Evolutionary conservation across 108 stramenopile genomes (phyloP), one percentile per base, ranked within the genome.

Genomic region (Schizochytrium sp.): DNA sequence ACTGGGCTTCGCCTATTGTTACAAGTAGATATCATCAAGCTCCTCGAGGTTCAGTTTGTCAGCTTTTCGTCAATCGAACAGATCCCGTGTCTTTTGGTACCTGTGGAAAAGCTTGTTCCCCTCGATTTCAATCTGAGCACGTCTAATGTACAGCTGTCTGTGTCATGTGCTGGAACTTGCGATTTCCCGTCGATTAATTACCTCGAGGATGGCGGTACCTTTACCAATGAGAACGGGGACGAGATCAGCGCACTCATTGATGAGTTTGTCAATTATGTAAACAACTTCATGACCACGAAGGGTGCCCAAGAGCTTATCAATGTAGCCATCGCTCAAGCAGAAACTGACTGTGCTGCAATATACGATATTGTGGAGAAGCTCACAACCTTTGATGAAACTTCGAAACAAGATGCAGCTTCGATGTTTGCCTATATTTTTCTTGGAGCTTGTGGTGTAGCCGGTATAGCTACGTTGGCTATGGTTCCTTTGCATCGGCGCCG

Each of bases 121-220:
- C 47, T 83, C 45, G 76, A 83, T 53, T 83, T 83, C 47, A 83
- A 83, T 53, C 55, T 83, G 13, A 40, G 50, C 76, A 83, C 76
- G 8, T 83, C 76, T 10, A 10, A 10, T 28, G 28, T 83, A 5
- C 10, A 7, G 5, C 10, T 83, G 45, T 38, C 76, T 5, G 53
- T 56, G 10, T 49, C 47, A 2, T 83, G 76, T 53, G 47, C 53
- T 10, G 53, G 53, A 8, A 7, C 5, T 5, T 83, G 76, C 76
- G 15, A 83, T 17, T 83, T 83, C 50, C 53, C 53, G 10, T 40
- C 40, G n/a, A 55, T 49, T n/a, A 5, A 5, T 47, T 49, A 55
- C 1, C 76, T 83, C 17, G 76, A 83, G 47, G 53, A 83, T 17
- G 76, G 76, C 47, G 15, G 40, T 8, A 40, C 49, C 2, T 0